Percentiles rank a stretch among this genome's conserved stretches.
Conservation (phyloP, 2,329 filamentous ascomycete genomes). For the Fusarium sambucinum region DNA sequence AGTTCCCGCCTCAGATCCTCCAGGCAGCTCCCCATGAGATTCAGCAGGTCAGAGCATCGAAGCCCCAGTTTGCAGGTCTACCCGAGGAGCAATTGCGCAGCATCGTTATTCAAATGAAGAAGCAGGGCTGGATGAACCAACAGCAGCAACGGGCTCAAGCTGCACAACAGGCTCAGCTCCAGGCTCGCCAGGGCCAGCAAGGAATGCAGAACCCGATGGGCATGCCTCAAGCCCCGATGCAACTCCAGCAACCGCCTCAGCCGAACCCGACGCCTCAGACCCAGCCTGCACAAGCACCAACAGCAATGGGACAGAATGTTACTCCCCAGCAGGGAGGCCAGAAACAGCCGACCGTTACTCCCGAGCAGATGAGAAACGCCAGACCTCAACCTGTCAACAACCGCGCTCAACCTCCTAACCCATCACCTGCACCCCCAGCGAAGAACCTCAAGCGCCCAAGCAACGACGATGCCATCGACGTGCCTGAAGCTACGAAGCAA, state of each 20-base stretch:
- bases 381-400: conserved; percentile 50
- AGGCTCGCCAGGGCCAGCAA: conserved; percentile 49
- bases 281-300: conserved; percentile 53
- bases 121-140: conserved; percentile 48
- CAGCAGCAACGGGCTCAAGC: conserved; percentile 56
- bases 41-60: conserved; percentile 47
- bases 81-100: conserved; percentile 52
- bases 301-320: conserved; percentile 60
- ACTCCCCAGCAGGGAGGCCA: conserved; percentile 48
- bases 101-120: conserved; percentile 53
- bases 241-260: conserved; percentile 66
- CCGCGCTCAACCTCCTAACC: conserved; percentile 53
- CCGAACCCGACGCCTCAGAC: conserved; percentile 54
- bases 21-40: conserved; percentile 53
- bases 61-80: conserved; percentile 46
- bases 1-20: conserved; percentile 50
- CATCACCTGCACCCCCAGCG: conserved; percentile 54
- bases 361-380: conserved; percentile 45
- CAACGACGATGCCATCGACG: conserved; percentile 59
- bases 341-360: conserved; percentile 49
- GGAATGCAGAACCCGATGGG: conserved; percentile 57
- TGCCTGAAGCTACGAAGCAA: conserved; percentile 39
- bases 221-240: conserved; percentile 63
- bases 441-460: conserved; percentile 66
- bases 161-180: conserved; percentile 50